Percentiles rank a stretch among this genome's conserved stretches.
Evolutionary conservation across 352 stramenopile genomes (phyloP).

Genomic region (Globisporangium paddicum): DNA sequence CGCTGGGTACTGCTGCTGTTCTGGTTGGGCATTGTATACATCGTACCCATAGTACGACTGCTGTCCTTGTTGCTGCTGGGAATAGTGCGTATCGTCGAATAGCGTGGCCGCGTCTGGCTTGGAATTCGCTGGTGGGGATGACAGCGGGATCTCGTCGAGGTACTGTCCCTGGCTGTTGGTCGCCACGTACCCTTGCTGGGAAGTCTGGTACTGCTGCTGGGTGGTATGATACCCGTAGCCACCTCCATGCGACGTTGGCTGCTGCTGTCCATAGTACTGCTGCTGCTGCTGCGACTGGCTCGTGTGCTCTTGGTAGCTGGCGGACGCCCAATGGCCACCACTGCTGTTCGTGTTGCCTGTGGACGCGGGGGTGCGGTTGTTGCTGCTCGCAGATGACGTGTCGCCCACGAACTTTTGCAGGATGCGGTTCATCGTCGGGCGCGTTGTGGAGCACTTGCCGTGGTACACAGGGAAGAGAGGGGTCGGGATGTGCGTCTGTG

Average conservation of each 20-base stretch:
- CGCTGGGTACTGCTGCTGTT: constrained; percentile 14
- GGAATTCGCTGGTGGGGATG: constrained; percentile 17
- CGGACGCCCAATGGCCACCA: neutral
- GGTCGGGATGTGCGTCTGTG: too few relatives aligned
- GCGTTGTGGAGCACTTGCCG: neutral
- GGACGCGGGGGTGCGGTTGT: neutral
- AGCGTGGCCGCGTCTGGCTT: constrained; percentile 25
- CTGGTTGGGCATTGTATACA: neutral
- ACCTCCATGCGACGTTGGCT: constrained; percentile 1
- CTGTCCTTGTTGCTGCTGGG: constrained; percentile 10
- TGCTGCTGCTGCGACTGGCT: constrained; percentile 6
- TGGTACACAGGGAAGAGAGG: neutral
- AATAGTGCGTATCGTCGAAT: constrained; percentile 17
- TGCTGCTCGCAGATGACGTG: neutral
- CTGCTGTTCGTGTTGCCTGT: neutral
- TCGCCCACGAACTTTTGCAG: constrained; percentile 17
- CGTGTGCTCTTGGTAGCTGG: neutral
- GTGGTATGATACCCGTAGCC: neutral
- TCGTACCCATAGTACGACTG: constrained; percentile 2
- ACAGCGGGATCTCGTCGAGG: constrained; percentile 31
- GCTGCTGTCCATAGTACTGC: constrained; percentile 10
- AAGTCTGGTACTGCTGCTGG: neutral
- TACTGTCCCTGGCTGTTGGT: constrained; percentile 4
- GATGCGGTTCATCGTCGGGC: constrained; percentile 14
- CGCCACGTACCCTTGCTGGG: constrained; percentile 3